Evolutionary conservation across 768 basidiomycete species (phyloP), one percentile per base, ranked within the genome.

Genomic region (Termitomyces sp.): DNA sequence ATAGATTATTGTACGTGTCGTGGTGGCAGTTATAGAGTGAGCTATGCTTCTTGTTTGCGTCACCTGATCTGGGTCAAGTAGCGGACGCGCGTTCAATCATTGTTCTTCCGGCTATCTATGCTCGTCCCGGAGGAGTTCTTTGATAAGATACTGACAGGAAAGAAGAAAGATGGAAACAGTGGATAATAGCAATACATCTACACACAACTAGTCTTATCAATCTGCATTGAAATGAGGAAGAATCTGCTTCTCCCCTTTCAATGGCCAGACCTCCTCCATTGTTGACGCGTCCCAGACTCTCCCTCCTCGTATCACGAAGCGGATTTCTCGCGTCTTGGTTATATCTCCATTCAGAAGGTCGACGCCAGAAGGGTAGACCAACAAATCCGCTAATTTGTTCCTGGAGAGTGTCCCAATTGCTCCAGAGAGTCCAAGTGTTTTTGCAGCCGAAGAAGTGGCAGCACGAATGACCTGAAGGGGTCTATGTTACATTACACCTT

Each of bases 241-340:
- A 11, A 60, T 61, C 62, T 81, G 79, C 54, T 72, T 79, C 62
- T 76, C 78, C 28, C 85, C 84, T 56, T 81, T 78, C 38, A 82
- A 67, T n/a, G 88, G 88, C 86, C 86, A 90, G 3, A 86, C 69
- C 66, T 90, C 86, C 35, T 75, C 78, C 86, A 90, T 83, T 5
- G 78, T 82, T 26, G 74, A 71, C 0, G 88, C 86, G 50, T 83
- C 79, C 85, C 86, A 89, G 49, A 89, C 72, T 57, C 86, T 76
- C n/a, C 88, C 87, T 24, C 87, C 87, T 46, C 85, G 74, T 0
- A 76, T 79, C 26, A 90, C 87, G 58, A 79, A 79, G 32, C 66
- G 68, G 49, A 88, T 70, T 16, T 87, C 72, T 45, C 74, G 69
- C 4, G 85, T 83, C 56, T 72, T 69, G 9, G 66, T 69, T 49